These are phyloP conservation scores for Gonapodya prolifera DNA, from an alignment of 192 early-diverging fungal genomes.

Conservation along the genomic window DNA sequence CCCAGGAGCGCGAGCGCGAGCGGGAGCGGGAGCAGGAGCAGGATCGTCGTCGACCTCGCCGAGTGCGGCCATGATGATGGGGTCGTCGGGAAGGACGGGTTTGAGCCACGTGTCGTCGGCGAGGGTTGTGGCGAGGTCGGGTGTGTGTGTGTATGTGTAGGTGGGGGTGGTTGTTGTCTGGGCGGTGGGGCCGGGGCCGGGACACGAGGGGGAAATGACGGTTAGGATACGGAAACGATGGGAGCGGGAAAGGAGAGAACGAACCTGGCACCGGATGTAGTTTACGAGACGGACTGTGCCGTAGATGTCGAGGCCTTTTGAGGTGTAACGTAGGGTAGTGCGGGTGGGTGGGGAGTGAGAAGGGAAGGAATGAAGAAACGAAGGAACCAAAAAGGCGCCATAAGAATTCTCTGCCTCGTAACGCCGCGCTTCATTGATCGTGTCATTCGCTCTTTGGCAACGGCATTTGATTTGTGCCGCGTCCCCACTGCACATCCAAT, in stretches of 20 bases:
- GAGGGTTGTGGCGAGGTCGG: slow-evolving; percentile 17
- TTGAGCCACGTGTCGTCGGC: slow-evolving; percentile 39
- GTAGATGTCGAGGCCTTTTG: slow-evolving; percentile 20
- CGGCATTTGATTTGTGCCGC: too few relatives aligned
- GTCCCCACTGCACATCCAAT: too few relatives aligned
- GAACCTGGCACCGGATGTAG: slow-evolving; percentile 6
- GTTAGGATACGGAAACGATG: neutral
- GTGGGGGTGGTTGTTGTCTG: slow-evolving; percentile 27
- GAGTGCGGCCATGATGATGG: slow-evolving; percentile 18
- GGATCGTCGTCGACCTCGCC: slow-evolving; percentile 33
- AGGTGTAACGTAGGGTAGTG: neutral
- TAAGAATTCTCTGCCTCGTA: too few relatives aligned
- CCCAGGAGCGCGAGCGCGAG: slow-evolving; percentile 6
- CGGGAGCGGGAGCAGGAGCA: slow-evolving; percentile 14
- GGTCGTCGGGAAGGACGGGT: slow-evolving; percentile 11
- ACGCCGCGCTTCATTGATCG: too few relatives aligned
- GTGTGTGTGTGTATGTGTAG: neutral
- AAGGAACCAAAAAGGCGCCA: too few relatives aligned
- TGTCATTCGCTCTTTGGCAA: too few relatives aligned
- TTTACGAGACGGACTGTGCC: slow-evolving; percentile 18
- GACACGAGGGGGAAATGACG: neutral
- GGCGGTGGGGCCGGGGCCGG: slow-evolving; percentile 9
- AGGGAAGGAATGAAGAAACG: too few relatives aligned
- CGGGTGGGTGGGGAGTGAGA: too few relatives aligned
- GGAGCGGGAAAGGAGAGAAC: neutral